Base-by-base conservation (phyloP, 106 monocot species). In the Allium cepa region DNA sequence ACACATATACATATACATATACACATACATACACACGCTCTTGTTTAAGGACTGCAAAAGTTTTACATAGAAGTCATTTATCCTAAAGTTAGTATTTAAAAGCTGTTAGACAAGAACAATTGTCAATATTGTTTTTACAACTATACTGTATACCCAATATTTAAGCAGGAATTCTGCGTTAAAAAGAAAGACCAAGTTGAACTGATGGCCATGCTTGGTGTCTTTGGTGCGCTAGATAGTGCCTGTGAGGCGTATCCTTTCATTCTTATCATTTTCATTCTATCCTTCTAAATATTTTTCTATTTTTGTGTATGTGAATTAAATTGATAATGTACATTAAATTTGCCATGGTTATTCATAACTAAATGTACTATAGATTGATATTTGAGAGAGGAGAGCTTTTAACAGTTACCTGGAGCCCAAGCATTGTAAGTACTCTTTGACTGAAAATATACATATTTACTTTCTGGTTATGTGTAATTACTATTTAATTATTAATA, bases 171-270 rank as follows among this genome's bases (percentile, higher is more conserved):
- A 79, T 88, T 74, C 64, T 85, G 64, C 48, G 85, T 83, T 7
- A 92, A 92, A 46, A 82, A 69, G 49, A 83, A 78, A 72, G 82
- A 85, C 16, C 59, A 22, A 52, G 71, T 92, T 56, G 92, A 92
- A 72, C 61, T 85, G 9, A 47, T 88, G 9, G 45, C 76, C 7
- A 92, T 92, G 85, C 79, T 92, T 50, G 92, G 88, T 11, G 15
- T 92, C 11, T 92, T 88, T 55, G 92, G 88, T 10, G 45, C 65
- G 17, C 36, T 88, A 9, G 61, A 88, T 53, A 69, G 76, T 72
- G 53, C 36, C 26, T 69, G 75, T 71, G 79, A 88, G 73, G 85
- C 88, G 92, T 88, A 92, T 85, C 84, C 82, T 78, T 71, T 46
- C 4, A 47, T 53, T 69, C 10, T 7, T 66, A 50, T 9, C 15